phyloP scores from a whole-genome alignment of 2,329 filamentous ascomycete species.

The Fusarium sp. region DNA sequence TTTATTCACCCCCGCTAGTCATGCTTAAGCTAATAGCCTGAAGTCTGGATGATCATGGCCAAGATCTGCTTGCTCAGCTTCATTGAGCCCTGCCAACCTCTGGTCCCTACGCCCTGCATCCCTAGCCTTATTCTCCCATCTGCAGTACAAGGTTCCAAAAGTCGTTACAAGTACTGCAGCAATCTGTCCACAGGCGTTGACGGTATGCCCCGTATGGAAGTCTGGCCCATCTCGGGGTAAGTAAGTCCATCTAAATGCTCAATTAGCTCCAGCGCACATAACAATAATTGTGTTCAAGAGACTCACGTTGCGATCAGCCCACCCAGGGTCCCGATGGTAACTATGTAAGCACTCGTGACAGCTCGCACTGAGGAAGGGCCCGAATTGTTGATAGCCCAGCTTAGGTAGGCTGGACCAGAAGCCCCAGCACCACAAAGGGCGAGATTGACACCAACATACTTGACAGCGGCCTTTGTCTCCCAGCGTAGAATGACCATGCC shows the following conservation, averaged over 20 bases:
- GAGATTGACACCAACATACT: no score
- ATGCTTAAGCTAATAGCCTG: no score
- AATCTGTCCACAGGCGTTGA: neutral
- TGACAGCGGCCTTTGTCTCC: conserved; percentile 53
- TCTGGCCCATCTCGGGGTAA: neutral
- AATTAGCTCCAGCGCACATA: neutral
- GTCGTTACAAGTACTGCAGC: neutral
- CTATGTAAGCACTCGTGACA: conserved; percentile 49
- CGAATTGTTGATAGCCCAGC: conserved; percentile 52
- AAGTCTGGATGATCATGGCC: no score
- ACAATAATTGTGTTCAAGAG: accelerated
- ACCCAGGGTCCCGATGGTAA: neutral
- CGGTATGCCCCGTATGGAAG: neutral
- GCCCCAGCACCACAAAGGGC: conserved; percentile 69
- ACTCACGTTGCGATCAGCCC: no score
- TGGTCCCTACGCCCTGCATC: neutral
- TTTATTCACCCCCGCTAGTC: no score
- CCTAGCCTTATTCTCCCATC: neutral
- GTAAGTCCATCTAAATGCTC: neutral
- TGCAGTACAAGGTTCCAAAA: neutral
- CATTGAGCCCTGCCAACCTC: no score
- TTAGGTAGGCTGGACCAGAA: conserved; percentile 64
- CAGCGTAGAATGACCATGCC: neutral
- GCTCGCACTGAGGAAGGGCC: conserved; percentile 52
- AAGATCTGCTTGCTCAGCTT: no score